These are phyloP conservation scores for Xylaria sp. DNA, from an alignment of 2,329 filamentous ascomycete species.

Conservation along the genomic window DNA sequence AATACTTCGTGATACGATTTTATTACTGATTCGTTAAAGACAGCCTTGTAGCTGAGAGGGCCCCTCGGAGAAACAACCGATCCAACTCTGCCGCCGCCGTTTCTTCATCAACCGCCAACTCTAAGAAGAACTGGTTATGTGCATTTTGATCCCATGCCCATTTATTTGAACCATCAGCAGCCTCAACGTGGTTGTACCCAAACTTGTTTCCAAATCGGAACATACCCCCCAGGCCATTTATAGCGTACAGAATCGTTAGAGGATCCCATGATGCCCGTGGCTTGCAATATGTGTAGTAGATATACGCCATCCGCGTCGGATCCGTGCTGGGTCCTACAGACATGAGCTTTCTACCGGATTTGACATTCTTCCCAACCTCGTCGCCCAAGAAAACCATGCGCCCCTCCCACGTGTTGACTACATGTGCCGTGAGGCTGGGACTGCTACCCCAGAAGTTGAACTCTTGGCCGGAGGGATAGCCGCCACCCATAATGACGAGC, in stretches of 20 bases:
- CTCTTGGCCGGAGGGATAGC: slow-evolving; percentile 53
- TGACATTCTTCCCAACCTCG: slow-evolving; percentile 51
- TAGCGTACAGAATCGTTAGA: slow-evolving; percentile 48
- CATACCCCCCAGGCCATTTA: slow-evolving; percentile 43
- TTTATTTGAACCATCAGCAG: slow-evolving; percentile 48
- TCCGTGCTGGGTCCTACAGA: slow-evolving; percentile 38
- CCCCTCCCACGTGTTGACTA: slow-evolving; percentile 53
- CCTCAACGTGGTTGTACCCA: slow-evolving; percentile 49
- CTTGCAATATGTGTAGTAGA: slow-evolving; percentile 47
- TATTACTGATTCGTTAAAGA: neutral
- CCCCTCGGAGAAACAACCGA: slow-evolving; percentile 23
- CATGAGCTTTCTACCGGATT: slow-evolving; percentile 45
- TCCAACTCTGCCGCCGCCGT: slow-evolving; percentile 20
- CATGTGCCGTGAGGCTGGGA: slow-evolving; percentile 46
- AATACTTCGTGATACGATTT: too few species aligned
- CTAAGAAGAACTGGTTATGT: slow-evolving; percentile 49
- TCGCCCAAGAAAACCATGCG: slow-evolving; percentile 49
- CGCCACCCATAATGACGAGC: slow-evolving; percentile 59
- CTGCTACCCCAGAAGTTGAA: slow-evolving; percentile 56
- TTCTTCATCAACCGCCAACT: slow-evolving; percentile 30
- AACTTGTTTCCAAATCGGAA: slow-evolving; percentile 46
- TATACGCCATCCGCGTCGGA: slow-evolving; percentile 47
- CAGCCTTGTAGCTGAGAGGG: slow-evolving; percentile 7
- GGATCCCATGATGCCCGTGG: slow-evolving; percentile 50
- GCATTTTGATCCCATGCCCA: slow-evolving; percentile 48